A percentile compares a stretch with the other conserved stretches of the same genome.
These are phyloP conservation scores for Suillus variegatus DNA, from an alignment of 768 basidiomycete species.

Conservation along the genomic window DNA sequence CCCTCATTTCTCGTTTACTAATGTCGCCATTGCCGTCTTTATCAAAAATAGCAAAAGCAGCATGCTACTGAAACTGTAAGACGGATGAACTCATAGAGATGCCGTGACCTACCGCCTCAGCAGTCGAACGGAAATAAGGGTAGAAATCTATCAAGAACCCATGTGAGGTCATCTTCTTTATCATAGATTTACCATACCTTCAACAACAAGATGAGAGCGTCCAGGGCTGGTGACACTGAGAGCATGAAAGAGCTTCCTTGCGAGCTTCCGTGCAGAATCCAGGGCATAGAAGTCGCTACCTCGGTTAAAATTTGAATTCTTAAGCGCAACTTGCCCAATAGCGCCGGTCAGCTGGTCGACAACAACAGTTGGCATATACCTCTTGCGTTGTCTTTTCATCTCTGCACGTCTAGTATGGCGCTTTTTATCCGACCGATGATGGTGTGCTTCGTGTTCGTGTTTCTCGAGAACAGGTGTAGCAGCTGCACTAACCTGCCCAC, in stretches of 20 bases:
- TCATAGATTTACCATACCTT: constrained; percentile 42
- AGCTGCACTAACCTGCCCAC: constrained; percentile 18
- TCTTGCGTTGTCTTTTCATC: constrained; percentile 45
- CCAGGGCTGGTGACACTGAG: constrained; percentile 62
- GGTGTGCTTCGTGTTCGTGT: constrained; percentile 14
- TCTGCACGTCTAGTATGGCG: constrained; percentile 28
- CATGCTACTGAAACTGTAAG: constrained; percentile 42
- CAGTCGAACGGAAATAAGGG: constrained; percentile 70
- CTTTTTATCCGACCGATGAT: constrained; percentile 14
- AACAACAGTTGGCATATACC: constrained; percentile 62
- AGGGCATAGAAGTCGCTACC: constrained; percentile 55
- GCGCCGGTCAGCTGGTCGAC: constrained; percentile 68
- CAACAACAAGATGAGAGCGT: constrained; percentile 62
- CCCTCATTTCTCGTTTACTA: constrained; percentile 76
- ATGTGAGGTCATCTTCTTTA: not conserved
- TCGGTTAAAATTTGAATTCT: constrained; percentile 61
- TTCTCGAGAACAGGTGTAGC: constrained; percentile 15
- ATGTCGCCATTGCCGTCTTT: constrained; percentile 86
- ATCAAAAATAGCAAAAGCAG: constrained; percentile 72
- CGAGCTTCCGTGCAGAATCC: constrained; percentile 65
- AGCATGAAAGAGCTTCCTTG: constrained; percentile 65
- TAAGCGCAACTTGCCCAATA: constrained; percentile 71
- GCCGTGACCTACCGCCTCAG: constrained; percentile 58
- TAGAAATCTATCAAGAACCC: constrained; percentile 57
- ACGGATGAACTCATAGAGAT: constrained; percentile 7